phyloP scores from a whole-genome alignment of 768 basidiomycete species.

The Termitomyces sp. region DNA sequence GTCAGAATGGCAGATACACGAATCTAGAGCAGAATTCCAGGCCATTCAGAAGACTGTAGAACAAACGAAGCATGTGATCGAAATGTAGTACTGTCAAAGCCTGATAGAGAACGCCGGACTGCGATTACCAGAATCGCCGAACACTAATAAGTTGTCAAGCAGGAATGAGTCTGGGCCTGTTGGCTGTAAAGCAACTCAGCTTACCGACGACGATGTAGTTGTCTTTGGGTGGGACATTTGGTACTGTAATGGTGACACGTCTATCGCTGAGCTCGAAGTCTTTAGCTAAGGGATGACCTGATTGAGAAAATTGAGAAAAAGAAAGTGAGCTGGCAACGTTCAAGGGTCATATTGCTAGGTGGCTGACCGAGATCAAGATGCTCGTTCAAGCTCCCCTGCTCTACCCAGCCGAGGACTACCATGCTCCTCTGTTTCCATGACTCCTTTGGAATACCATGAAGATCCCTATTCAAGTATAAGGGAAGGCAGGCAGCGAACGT shows the following conservation, averaged over 20 bases:
- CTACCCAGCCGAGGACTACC: conserved; percentile 38
- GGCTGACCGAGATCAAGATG: conserved; percentile 41
- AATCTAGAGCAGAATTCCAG: background rate
- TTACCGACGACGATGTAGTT: conserved; percentile 49
- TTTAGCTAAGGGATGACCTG: conserved; percentile 46
- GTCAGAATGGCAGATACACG: background rate
- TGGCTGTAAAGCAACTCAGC: conserved; percentile 17
- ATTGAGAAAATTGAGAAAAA: background rate
- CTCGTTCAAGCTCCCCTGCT: conserved; percentile 31
- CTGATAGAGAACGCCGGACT: conserved; percentile 45
- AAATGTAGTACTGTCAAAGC: conserved; percentile 4
- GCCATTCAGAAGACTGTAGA: background rate
- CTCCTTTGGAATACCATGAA: conserved; percentile 24
- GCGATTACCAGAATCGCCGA: conserved; percentile 55
- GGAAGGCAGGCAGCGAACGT: conserved; percentile 9
- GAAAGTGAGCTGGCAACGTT: conserved; percentile 3
- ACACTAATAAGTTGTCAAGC: conserved; percentile 24
- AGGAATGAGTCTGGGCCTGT: background rate
- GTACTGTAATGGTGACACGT: conserved; percentile 35
- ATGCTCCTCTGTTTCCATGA: conserved; percentile 33
- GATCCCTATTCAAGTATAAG: conserved; percentile 30
- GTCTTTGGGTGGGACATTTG: conserved; percentile 26
- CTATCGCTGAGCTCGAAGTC: conserved; percentile 42
- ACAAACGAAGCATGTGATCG: background rate
- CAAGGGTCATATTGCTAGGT: background rate